Evolutionary conservation across 768 basidiomycete species (phyloP), one percentile per base, ranked within the genome.

Genomic region (Suillus americanus): DNA sequence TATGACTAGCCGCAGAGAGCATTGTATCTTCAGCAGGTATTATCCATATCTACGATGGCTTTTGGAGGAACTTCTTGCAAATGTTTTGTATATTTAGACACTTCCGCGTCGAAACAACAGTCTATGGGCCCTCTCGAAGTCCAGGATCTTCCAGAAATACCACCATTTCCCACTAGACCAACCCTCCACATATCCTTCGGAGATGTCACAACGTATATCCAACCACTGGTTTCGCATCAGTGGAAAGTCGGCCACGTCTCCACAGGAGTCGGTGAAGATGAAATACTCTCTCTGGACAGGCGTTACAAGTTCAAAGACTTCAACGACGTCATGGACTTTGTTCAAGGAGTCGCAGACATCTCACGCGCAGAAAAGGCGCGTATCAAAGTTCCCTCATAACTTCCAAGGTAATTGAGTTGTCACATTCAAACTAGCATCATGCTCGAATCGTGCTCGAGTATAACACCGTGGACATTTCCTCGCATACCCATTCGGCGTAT

Each of bases 221-320:
- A 64, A 41, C 82, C 83, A 3, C 73, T 85, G 9, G 73, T 79
- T 66, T 68, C 67, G 37, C 73, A 65, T 54, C 66, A 73, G 23
- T 76, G 75, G 75, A 68, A 71, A 33, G 64, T 76, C 16, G 64
- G 60, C 41, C 68, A 18, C n/a, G 54, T 73, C 3, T 62, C 61
- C 8, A 46, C 51, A 6, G 66, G 16, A 38, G 45, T 51, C 57
- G 64, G 56, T 9, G 64, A 66, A 55, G 53, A 50, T 16, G 67
- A 71, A 53, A 67, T 69, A 43, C 62, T 73, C 10, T 65, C 67
- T 13, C 41, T 76, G 61, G 66, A 75, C 46, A 76, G 76, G n/a
- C 73, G 68, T 30, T 72, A 75, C 16, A 66, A 25, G 25, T 74
- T 76, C 67, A 73, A 68, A 51, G 25, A 56, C 41, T 76, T 75